Base-by-base conservation (phyloP, 192 early-diverging fungal genomes). In the Coemansia sp. region DNA sequence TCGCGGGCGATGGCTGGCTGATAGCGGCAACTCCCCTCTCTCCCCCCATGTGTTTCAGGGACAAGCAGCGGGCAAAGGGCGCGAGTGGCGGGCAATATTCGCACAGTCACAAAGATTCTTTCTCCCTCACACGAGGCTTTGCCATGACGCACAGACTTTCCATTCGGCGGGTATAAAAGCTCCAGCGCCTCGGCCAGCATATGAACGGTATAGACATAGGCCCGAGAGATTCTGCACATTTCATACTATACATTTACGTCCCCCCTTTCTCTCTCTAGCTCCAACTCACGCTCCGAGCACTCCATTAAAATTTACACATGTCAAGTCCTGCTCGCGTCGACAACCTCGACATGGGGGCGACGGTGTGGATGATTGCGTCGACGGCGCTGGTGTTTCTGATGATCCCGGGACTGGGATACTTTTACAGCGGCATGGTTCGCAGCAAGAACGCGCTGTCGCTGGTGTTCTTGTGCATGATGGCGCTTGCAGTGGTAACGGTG, bases 381-480 rank as follows among this genome's bases (percentile, higher is more conserved):
- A 80, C 89, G 1, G 86, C 86, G 0, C 77, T 94, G 21, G 91
- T 94, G 26, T 90, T 92, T 47, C 77, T 93, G 16, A 94, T 94
- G 91, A 86, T 87, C 14, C 89, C 89, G 1, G 89, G 89, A 11
- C 81, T 91, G 8, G 90, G 91, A 23, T 90, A 90, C 81, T 93
- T 93, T 65, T 93, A 93, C 75, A 85, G 89, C 65, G 90, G 90
- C 55, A 85, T 92, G 82, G 88, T 92, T 9, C 86, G 90, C 61
- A 86, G 84, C 75, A 92, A 92, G 71, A 91, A 92, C 69, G 91
- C 91, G 5, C 79, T 93, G n/a, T 93, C 91, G 13, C 74, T 93
- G 10, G 91, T 93, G 74, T 88, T 89, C 75, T 77, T 92, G 28
- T 87, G 87, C 44, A 84, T 91, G 71, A 68, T 94, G 42, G 82